Evolutionary conservation across 1,284 basidiomycete genomes (phyloP), one percentile per base, ranked within the genome.

Genomic region (Naganishia sp.): DNA sequence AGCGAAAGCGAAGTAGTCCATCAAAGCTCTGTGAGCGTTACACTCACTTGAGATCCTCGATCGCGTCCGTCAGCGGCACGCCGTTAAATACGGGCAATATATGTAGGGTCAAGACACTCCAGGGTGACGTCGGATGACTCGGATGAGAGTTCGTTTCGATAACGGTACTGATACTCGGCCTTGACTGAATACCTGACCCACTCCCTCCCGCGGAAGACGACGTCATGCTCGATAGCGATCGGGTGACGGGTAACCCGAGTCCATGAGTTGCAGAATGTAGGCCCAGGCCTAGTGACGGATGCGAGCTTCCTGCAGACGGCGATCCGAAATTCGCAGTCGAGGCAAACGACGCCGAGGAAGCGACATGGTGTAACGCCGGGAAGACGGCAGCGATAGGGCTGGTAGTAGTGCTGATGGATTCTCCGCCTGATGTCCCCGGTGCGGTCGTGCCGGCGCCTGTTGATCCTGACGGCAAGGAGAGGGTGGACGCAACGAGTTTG

Each of bases 41-140:
- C 31, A 58, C 77, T 65, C 66, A 79, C 77, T 96, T 96, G 42
- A 98, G 83, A 72, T 95, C 92, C 80, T 98, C 95, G 72, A 98
- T 91, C 35, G 92, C 89, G 47, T 88, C 85, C 71, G 88, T 85
- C n/a, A 96, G 83, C 2, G 89, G 88, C 73, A 95, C 91, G 50
- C 92, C 90, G 65, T 96, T 96, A 82, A 94, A 96, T 6, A 96
- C 80, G 0, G 93, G 93, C 13, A 97, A 81, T 7, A 96, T 87
- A 74, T 91, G 86, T 28, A 94, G 87, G 74, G 94, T 91, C 23
- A 96, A 80, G 49, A 86, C 82, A 64, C 86, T 85, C 92, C 92
- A 94, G 11, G 90, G 88, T 18, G 71, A 73, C 64, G 67, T 75
- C 1, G 79, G 76, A 61, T 39, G 75, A 73, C 71, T 78, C 73